phyloP scores from a whole-genome alignment of 2,329 filamentous ascomycete genomes.

The Colletotrichum camelliae region DNA sequence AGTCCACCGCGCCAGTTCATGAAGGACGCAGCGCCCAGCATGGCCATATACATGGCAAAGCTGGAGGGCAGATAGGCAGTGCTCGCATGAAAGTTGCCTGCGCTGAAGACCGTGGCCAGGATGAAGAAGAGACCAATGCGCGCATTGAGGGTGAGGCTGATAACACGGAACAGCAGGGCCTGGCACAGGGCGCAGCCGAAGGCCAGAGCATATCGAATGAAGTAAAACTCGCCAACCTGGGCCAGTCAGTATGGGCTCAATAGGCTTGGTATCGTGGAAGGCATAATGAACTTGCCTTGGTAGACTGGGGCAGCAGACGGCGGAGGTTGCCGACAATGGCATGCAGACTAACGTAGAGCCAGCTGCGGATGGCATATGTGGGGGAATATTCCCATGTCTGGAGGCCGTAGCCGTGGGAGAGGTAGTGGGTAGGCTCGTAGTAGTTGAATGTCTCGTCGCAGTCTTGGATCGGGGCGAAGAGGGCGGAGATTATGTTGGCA shows the following conservation, averaged over 20 bases:
- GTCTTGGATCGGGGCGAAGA: slow-evolving; percentile 91
- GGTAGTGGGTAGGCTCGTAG: slow-evolving; percentile 96
- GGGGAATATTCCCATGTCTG: slow-evolving; percentile 99
- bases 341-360: slow-evolving; percentile 87
- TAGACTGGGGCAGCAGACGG: slow-evolving; percentile 65
- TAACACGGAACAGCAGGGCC: slow-evolving; percentile 78
- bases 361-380: slow-evolving; percentile 92
- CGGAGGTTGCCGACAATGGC: slow-evolving; percentile 73
- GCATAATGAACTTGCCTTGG: slow-evolving; percentile 49
- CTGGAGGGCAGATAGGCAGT: slow-evolving; percentile 88
- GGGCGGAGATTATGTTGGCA: slow-evolving; percentile 76
- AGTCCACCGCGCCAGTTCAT: slow-evolving; percentile 86
- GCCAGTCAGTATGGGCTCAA: background rate
- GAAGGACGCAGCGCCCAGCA: slow-evolving; percentile 86
- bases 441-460: slow-evolving; percentile 99
- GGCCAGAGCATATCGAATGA: slow-evolving; percentile 77
- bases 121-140: slow-evolving; percentile 87
- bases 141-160: slow-evolving; percentile 78
- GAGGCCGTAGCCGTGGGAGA: slow-evolving; percentile 88
- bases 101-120: slow-evolving; percentile 76
- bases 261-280: background rate
- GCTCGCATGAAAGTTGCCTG: slow-evolving; percentile 93
- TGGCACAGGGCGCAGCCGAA: slow-evolving; percentile 81
- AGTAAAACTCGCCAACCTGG: slow-evolving; percentile 81
- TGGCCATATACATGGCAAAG: slow-evolving; percentile 94